Evolutionary conservation across 495 filamentous ascomycete species (phyloP), one percentile per base, ranked within the genome.

Genomic region (Penicillium arizonense): DNA sequence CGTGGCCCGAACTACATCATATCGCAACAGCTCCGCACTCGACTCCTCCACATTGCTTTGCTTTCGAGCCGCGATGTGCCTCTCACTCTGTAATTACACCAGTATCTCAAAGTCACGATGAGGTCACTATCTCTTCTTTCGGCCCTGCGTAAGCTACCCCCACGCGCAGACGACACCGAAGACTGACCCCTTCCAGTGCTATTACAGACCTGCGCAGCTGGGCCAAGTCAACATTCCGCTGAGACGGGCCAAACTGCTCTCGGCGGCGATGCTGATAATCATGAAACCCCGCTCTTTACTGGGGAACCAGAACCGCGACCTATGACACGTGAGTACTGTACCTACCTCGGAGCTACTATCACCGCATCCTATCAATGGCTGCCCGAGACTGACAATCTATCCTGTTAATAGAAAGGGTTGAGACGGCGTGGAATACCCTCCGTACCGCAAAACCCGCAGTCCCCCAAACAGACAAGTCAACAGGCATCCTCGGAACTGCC

Each of bases 401-500:
- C 28, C 35, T 46, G 21, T 40, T 2, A 6, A 21, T 46, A 77
- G 75, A 69, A 55, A 65, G 62, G 44, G 70, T 77, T 26, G 60
- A 71, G 35, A 50, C 65, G 37, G 72, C 71, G 4, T 60, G 74
- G 55, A 51, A 61, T 47, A 62, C 52, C 30, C 69, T 78, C 16
- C 71, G 64, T 33, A 58, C 59, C 18, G 35, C 63, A 8, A 70
- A 75, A 26, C 59, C 71, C 16, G 44, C 68, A 6, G 38, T 60
- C 28, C 40, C 52, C 9, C 37, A 61, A 7, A 34, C 57, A 14
- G 71, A 78, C 1, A 76, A 74, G 56, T 67, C 71, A 5, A 72
- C 67, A 13, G 75, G 79, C n/a, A 35, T 81, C 8, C 14, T 78
- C 2, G 75, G 77, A 13, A 69, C 77, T 50, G 64, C 64, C n/a